Evolutionary conservation across 331 rosid species (phyloP), one percentile per base, ranked within the genome.

Genomic region (Stylosanthes scabra): DNA sequence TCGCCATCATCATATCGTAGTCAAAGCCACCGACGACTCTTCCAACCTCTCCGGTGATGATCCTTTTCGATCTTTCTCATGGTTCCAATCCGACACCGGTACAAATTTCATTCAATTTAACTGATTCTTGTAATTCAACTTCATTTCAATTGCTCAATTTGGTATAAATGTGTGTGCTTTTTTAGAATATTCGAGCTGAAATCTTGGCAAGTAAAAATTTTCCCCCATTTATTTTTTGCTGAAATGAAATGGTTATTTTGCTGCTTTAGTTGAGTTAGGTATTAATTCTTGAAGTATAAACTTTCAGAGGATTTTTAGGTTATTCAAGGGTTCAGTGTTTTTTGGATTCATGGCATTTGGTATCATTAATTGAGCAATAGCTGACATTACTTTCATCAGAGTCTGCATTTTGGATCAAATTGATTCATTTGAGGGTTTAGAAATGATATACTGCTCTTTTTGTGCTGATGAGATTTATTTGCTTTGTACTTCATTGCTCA

Each of bases 11-110:
- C 89, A 84, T 66, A 81, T 83, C 65, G 68, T 75, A 4, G 67
- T 89, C 41, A 88, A 73, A 78, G 86, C 90, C 57, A 46, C 84
- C 47, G 72, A 79, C 60, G 70, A 56, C 71, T 72, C 72, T 61
- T 79, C 83, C 16, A 59, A 82, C 60, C 73, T 59, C 69, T 76
- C 74, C 66, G 74, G 52, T 2, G 90, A 90, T 44, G 88, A 88
- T 27, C 79, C 85, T 31, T 85, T 83, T 68, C 77, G 66, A 3
- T 88, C 85, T 63, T 91, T 91, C 37, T 96, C 96, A 16, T 94
- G 99, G 99, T 62, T 83, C 66, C 77, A 91, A 29, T 80, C 78
- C 20, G 85, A 83, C 29, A 9, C 52, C 59, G 98, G 98, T 89
- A 61, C 11, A 52, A 52, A 57, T 31, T 63, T 55, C 50, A 29